Evolutionary conservation across 176 grass and related monocot species (phyloP), one percentile per base, ranked within the genome.

Genomic region (Oryza meridionalis): DNA sequence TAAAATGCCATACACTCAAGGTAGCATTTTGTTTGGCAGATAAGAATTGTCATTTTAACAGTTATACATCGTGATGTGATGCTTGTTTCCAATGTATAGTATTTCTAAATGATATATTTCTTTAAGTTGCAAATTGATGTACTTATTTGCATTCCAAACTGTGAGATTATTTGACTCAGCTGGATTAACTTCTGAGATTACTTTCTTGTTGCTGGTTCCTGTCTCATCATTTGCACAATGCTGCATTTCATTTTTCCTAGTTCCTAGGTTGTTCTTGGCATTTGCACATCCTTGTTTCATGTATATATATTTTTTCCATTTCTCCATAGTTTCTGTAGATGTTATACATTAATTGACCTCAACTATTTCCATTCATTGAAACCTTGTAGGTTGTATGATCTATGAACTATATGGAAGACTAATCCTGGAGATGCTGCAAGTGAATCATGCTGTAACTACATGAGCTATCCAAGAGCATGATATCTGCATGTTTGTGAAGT

Each of bases 401-500:
- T 87, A 62, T 35, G 12, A 77, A 82, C 14, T 77, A 49, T 87
- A 76, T 82, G 65, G 65, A 82, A 63, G 73, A 77, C 40, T 46
- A 82, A 50, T 62, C 73, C 73, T 51, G 26, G 79, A 77, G 72
- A 77, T 87, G 72, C 27, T 77, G 79, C 37, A 63, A 76, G 50
- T 62, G 72, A 77, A 77, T 77, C 65, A 70, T 70, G 64, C 29
- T 76, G 26, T 47, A 51, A 70, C 64, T 76, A 63, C 86, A 68
- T 77, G 65, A 65, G 10, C n/a, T 7, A 69, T 29, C 40, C 27
- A 77, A 63, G 62, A 38, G 72, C 72, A 77, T 50, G 72, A 70
- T 62, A 49, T 27, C 65, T 82, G 78, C 78, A 75, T 82, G 70
- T 49, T 77, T 70, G 73, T 77, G 86, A 87, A 82, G 65, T 64